Evolutionary conservation across 2,329 filamentous ascomycete species (phyloP).

Genomic region (Blastomyces percursus): DNA sequence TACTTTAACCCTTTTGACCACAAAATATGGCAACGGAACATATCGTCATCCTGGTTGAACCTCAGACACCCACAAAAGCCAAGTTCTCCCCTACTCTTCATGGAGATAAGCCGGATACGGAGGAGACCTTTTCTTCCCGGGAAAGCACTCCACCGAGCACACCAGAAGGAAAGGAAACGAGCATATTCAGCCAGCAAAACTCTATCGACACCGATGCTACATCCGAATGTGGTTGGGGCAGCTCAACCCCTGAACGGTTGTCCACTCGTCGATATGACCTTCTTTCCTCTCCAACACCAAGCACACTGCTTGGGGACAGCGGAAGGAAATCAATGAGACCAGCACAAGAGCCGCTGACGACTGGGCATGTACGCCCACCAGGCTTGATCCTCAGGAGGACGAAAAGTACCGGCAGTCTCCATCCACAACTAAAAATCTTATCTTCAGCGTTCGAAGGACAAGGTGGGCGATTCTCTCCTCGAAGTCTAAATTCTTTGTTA

Average conservation of each 20-base stretch:
- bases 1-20: background rate
- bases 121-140: background rate
- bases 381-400: background rate
- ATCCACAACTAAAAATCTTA: background rate
- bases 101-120: background rate
- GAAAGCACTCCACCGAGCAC: background rate
- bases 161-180: background rate
- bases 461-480: background rate
- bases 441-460: background rate
- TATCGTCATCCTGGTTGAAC: background rate
- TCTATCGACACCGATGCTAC: background rate
- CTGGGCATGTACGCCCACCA: background rate
- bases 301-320: background rate
- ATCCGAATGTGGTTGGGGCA: background rate
- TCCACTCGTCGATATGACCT: background rate
- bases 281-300: background rate
- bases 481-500: background rate
- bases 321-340: background rate
- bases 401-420: background rate
- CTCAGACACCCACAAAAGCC: background rate
- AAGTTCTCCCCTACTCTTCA: background rate
- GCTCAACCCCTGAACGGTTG: background rate
- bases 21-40: background rate
- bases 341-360: background rate
- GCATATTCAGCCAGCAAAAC: background rate